Base-by-base conservation (phyloP, 2,329 filamentous ascomycete species). In the Aspergillus sp. region DNA sequence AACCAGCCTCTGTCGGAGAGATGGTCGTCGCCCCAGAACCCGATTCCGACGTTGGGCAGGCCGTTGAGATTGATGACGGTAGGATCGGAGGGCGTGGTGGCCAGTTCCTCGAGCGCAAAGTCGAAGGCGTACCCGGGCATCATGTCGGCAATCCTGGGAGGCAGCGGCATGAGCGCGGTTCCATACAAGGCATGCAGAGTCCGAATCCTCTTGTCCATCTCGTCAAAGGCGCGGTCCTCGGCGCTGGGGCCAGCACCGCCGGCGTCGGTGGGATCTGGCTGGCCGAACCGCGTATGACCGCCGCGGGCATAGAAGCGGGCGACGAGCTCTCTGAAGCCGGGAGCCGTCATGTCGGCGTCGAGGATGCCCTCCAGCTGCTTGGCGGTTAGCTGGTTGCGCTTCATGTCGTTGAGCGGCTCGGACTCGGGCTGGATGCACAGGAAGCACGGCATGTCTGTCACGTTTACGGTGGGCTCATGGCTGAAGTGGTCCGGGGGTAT, bases 231-330 rank as follows among this genome's bases (percentile, higher is more conserved):
- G 3, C 8, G 2, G 8, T 8, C 8, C 8, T 24, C 8, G 8
- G 8, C 22, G 2, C 22, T 24, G 8, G 22, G 8, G 3, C 22
- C n/a, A 2, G 8, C 3, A 8, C n/a, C 22, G 3, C 22, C 8
- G 8, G 22, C n/a, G n/a, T 24, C 8, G 8, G 22, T n/a, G 2
- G 22, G 8, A 8, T 24, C 30, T 7, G 35, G 39, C 24, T 40
- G 39, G 8, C 11, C 13, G 31, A 32, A 41, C 6, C 31, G 31
- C 10, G 25, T 27, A 19, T 41, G 35, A 24, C 41, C 38, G 2
- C 40, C 38, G 20, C 36, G 37, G 4, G 40, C 34, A 10, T 35
- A 43, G 12, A 43, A 43, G 2, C 28, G 15, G 8, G 34, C 34
- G 1, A 41, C 15, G 8, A 30, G 22, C 5, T 37, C 24, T 4